Evolutionary conservation across 2,329 filamentous ascomycete genomes (phyloP), one percentile per base, ranked within the genome.

Genomic region (Trichoderma arundinaceum): DNA sequence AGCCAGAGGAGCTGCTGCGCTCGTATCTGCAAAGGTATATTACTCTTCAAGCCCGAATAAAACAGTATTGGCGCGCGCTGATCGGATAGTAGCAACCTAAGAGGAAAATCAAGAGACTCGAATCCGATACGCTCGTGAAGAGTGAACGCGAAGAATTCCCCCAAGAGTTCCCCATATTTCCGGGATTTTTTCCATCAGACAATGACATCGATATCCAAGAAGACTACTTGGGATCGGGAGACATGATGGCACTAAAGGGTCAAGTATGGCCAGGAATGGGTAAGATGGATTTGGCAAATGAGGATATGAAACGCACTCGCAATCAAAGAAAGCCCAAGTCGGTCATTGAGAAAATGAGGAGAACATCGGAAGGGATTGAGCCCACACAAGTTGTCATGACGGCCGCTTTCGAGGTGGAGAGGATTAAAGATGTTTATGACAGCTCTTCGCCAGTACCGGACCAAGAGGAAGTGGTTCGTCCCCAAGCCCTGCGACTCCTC

Each of bases 271-370:
- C 89, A 2, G 91, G 91, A 17, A 94, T 94, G 91, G 85, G 86
- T 61, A 83, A 92, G n/a, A 93, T 94, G 74, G 91, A 94, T 75
- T 88, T 91, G 61, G 91, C 91, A 4, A 91, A 89, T 4, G 84
- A 88, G 15, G 86, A 90, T 67, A 90, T 91, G 83, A 89, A 87
- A 71, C 84, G 88, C 52, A 91, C 87, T 78, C 83, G 91, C 59
- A 94, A 94, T 74, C 91, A 94, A 77, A 88, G 90, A 71, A 94
- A 94, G 75, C 86, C 89, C 62, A 83, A 81, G n/a, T 88, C 87
- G 1, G 88, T 92, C n/a, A 79, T 92, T 22, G 81, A 86, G 64
- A 84, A 86, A 66, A 87, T 94, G 76, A 83, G 88, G 70, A 76
- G 83, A 60, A 87, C 86, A 17, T 92, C 91, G 0, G 81, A 84